Evolutionary conservation across 2,329 filamentous ascomycete genomes (phyloP).

Genomic region (Berkeleyomyces basicola): DNA sequence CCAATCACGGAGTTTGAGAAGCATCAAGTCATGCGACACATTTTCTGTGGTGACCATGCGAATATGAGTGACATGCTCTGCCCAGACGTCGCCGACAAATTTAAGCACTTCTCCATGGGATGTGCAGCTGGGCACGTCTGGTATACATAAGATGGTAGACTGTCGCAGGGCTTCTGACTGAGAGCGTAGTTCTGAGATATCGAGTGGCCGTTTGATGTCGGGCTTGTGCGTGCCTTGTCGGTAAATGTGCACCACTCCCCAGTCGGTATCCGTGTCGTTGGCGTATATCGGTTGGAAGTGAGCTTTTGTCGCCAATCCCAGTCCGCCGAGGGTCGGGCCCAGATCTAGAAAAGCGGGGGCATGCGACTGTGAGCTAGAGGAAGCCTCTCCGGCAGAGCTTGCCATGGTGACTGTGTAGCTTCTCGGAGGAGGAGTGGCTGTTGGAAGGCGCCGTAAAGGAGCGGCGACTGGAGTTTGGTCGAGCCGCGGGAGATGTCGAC

Average conservation of each 20-base stretch:
- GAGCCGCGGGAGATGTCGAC: too few relatives aligned
- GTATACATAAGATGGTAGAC: conserved; percentile 68
- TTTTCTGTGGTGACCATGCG: conserved; percentile 80
- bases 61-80: conserved; percentile 79
- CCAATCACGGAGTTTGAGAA: conserved; percentile 79
- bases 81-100: conserved; percentile 77
- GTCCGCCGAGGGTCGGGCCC: conserved; percentile 37
- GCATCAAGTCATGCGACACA: conserved; percentile 82
- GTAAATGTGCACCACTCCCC: conserved; percentile 90
- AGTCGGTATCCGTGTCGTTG: conserved; percentile 62
- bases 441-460: background rate
- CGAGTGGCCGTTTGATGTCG: conserved; percentile 15
- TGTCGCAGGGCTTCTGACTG: conserved; percentile 43
- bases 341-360: conserved; percentile 33
- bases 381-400: conserved; percentile 18
- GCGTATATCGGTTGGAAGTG: conserved; percentile 55
- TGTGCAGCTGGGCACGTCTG: conserved; percentile 88
- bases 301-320: conserved; percentile 68
- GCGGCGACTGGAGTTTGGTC: background rate
- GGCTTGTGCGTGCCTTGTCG: conserved; percentile 64
- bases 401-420: background rate
- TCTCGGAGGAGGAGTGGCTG: too few relatives aligned
- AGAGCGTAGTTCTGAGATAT: background rate
- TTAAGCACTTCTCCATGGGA: conserved; percentile 80
- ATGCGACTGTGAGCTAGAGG: conserved; percentile 21